A percentile compares a stretch with the other conserved stretches of the same genome.
These are phyloP conservation scores for Cicer yamashitae DNA, from an alignment of 306 rosid genomes.

Conservation along the genomic window DNA sequence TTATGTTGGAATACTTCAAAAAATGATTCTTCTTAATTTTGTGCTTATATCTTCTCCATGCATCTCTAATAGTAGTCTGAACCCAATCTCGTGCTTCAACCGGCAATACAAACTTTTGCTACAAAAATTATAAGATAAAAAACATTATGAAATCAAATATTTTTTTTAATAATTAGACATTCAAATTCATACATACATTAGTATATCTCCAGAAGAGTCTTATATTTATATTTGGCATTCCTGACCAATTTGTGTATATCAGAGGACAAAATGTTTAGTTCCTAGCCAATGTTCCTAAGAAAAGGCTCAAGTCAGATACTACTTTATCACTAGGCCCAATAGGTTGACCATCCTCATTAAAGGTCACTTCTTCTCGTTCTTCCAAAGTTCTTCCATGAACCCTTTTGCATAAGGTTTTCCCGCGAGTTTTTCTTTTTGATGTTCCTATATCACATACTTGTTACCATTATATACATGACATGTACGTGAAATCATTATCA, in stretches of 20 bases:
- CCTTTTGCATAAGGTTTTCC: neutral
- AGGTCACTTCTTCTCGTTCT: neutral
- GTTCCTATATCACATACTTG: neutral
- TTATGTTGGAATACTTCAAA: neutral
- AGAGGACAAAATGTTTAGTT: neutral
- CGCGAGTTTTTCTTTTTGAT: neutral
- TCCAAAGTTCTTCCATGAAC: neutral
- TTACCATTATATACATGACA: neutral
- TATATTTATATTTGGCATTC: too few relatives aligned
- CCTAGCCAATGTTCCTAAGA: neutral
- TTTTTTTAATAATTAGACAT: neutral
- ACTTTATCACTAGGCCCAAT: neutral
- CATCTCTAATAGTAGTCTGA: neutral
- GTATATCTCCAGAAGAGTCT: neutral
- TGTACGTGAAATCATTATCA: neutral
- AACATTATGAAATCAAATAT: neutral
- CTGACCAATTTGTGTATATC: neutral
- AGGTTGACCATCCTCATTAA: neutral
- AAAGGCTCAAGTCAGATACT: neutral
- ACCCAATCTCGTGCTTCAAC: neutral
- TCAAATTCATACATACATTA: neutral
- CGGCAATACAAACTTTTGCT: neutral
- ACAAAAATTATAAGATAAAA: neutral
- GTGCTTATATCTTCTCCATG: neutral
- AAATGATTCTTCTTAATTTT: neutral